These are phyloP conservation scores for Cyclotella choctawhatcheeana DNA, from an alignment of 108 stramenopile genomes.

Conservation along the genomic window DNA sequence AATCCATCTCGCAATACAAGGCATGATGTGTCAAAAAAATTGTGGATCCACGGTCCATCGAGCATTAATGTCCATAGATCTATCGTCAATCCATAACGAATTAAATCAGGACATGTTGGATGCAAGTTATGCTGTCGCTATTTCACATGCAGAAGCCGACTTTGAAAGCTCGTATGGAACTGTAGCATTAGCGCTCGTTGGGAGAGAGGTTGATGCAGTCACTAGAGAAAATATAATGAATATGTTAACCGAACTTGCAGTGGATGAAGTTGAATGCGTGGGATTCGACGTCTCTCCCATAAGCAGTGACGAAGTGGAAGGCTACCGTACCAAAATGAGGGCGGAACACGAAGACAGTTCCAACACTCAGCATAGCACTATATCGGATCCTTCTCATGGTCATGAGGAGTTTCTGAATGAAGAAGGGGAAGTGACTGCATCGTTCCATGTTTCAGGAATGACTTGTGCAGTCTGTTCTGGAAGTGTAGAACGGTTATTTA, in stretches of 20 bases:
- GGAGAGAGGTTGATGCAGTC: neutral
- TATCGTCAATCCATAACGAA: constrained; percentile 1
- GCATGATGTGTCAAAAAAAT: constrained; percentile 96
- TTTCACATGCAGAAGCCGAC: neutral
- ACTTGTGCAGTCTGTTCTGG: constrained; percentile 75
- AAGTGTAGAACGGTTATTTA: constrained; percentile 59
- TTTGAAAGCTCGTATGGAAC: neutral
- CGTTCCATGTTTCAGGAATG: constrained; percentile 69
- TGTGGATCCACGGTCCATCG: constrained; percentile 75
- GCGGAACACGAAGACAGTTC: neutral
- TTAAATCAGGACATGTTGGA: neutral
- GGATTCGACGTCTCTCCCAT: constrained; percentile 65
- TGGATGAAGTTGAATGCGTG: constrained; percentile 63
- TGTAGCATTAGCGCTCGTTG: neutral
- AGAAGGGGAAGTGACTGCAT: constrained; percentile 19
- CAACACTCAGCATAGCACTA: neutral
- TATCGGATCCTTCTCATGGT: neutral
- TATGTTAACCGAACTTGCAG: constrained; percentile 26
- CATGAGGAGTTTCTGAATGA: constrained; percentile 1
- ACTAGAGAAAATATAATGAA: neutral
- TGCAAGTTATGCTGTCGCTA: neutral
- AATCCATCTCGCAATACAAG: constrained; percentile 64
- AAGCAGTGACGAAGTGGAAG: constrained; percentile 29
- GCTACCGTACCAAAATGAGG: constrained; percentile 11
- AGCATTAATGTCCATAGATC: constrained; percentile 37